Evolutionary conservation across 2,329 filamentous ascomycete genomes (phyloP).

Genomic region (Botryotinia globosa): DNA sequence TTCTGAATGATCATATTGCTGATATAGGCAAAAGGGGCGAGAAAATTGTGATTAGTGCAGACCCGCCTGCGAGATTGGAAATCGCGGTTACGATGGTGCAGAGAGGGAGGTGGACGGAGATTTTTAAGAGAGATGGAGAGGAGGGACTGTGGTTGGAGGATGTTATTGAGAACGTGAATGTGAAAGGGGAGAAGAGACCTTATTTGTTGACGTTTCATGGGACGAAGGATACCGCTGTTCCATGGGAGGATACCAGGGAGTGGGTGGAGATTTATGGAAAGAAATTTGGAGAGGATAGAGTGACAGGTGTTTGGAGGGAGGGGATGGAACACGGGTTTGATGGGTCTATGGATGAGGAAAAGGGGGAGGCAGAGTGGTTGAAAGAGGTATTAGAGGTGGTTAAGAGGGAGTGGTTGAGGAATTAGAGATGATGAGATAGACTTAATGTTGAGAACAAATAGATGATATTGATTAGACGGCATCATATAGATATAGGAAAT

Average conservation of each 20-base stretch:
- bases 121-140: not conserved
- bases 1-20: not conserved
- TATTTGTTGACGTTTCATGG: conserved; percentile 7
- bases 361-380: not conserved
- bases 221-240: not conserved
- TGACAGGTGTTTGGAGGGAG: not conserved
- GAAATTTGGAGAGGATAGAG: not conserved
- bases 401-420: not conserved
- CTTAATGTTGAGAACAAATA: not conserved
- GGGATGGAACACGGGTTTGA: conserved; percentile 12
- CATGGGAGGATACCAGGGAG: not conserved
- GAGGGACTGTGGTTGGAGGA: conserved; percentile 8
- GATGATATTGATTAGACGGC: not conserved
- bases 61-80: not conserved
- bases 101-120: conserved; percentile 1
- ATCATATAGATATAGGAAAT: not conserved
- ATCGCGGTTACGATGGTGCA: conserved; percentile 5
- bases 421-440: not conserved
- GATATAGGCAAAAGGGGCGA: not conserved
- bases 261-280: not conserved
- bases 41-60: not conserved
- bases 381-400: not conserved
- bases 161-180: not conserved
- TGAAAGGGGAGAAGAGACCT: not conserved
- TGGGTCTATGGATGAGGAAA: not conserved